Evolutionary conservation across 768 basidiomycete genomes (phyloP), one percentile per base, ranked within the genome.

Genomic region (Scleroderma bovista): DNA sequence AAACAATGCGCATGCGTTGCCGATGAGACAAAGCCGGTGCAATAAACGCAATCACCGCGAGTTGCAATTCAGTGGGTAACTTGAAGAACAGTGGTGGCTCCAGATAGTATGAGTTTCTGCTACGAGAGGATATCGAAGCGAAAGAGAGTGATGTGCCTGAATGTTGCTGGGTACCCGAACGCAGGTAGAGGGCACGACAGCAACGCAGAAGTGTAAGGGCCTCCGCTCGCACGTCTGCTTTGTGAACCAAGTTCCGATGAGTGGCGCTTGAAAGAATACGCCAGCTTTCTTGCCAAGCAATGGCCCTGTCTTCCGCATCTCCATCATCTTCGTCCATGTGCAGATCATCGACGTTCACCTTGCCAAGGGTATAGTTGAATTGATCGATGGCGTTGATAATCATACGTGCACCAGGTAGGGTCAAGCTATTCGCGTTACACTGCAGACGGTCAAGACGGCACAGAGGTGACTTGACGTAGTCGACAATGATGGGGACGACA

Each of bases 51-150:
- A 86, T 71, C 33, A 82, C 76, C 59, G 80, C 60, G 11, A 79
- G 72, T 48, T 78, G 75, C 7, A 86, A 65, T 60, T 86, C 84
- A 9, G 62, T 63, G 3, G 85, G 85, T 12, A 86, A 64, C n/a
- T 53, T 32, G 23, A 59, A 53, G 57, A 79, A 75, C 7, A 69
- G 62, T 52, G 59, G 56, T 3, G 32, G 17, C 15, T 51, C 12
- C 43, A 52, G 29, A 17, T 46, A 48, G 11, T 37, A 44, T 5
- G 56, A 54, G n/a, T 46, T 49, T 40, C 50, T 39, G 40, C 38
- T 44, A 39, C 20, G 31, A 22, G 29, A 38, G 9, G 53, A 56
- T 37, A 50, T 22, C 24, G 55, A 55, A 6, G 31, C 34, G 22
- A 47, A 34, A 17, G 45, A 22, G 4, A 23, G 26, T 37, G 13